These are phyloP conservation scores for Cicer pinnatifidum DNA, from an alignment of 306 rosid species.

Conservation along the genomic window DNA sequence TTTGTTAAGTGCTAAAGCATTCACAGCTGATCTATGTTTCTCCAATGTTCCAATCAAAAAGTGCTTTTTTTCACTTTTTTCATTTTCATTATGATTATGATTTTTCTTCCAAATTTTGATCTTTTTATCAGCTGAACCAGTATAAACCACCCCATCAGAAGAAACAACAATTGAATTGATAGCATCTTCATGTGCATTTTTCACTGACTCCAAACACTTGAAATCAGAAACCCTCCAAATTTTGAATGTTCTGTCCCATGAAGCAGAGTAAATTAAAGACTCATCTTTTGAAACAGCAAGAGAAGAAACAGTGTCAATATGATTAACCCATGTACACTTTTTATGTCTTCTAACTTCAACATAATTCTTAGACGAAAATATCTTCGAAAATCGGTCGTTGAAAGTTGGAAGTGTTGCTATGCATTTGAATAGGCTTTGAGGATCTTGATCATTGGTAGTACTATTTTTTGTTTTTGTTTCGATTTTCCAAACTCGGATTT, in stretches of 20 bases:
- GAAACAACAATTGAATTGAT: constrained; percentile 63
- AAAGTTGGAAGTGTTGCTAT: constrained; percentile 65
- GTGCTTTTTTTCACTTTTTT: constrained; percentile 39
- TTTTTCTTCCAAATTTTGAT: constrained; percentile 65
- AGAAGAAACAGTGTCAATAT: constrained; percentile 69
- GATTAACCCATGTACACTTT: constrained; percentile 76
- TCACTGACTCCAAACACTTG: constrained; percentile 63
- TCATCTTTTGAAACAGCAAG: constrained; percentile 58
- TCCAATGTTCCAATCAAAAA: constrained; percentile 50
- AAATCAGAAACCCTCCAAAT: constrained; percentile 68
- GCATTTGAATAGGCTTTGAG: constrained; percentile 42
- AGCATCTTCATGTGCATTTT: constrained; percentile 76
- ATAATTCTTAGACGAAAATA: constrained; percentile 59
- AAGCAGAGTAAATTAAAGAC: constrained; percentile 67
- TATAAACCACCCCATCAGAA: constrained; percentile 55
- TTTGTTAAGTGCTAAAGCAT: constrained; percentile 61
- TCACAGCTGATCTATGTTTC: constrained; percentile 74
- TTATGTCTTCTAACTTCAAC: constrained; percentile 64
- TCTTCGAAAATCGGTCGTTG: constrained; percentile 50
- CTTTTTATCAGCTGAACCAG: constrained; percentile 71
- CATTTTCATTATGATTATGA: not conserved
- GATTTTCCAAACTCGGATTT: constrained; percentile 70
- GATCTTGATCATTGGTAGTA: not conserved
- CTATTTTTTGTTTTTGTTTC: not conserved
- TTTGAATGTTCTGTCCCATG: constrained; percentile 79